Base-by-base conservation (phyloP, 2,329 filamentous ascomycete species). In the Alternaria gansuensis region DNA sequence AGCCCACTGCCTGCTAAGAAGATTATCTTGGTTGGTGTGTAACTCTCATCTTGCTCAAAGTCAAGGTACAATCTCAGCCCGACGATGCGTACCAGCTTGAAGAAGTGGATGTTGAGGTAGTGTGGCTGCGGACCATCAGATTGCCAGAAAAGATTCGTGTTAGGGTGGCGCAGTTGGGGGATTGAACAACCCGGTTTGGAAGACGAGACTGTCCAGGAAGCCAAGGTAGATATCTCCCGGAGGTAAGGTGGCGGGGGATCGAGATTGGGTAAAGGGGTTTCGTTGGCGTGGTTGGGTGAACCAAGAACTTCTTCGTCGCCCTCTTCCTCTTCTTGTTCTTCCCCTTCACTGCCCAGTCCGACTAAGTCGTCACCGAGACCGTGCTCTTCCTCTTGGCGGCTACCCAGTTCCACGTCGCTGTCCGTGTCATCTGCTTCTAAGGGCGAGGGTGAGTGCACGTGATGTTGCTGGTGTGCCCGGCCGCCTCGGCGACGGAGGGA, bases 31-130 rank as follows among this genome's bases (percentile, higher is more conserved):
- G 93, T 98, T 0, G 95, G 95, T 3, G 95, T 99, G 77, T 99
- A 99, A 41, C 91, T 95, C 79, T 99, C 95, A 77, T 99, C 95
- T 53, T 92, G 87, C 62, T 90, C 88, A 77, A 96, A 97, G 79
- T 99, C 93, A 43, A 99, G 88, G 67, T 90, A 93, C 69, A 95
- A 87, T n/a, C 91, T 85, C 51, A 95, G 88, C 28, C 88, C 87
- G 5, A 89, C 87, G 62, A 95, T 92, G 59, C 88, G 88, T 41
- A 93, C 91, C 7, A 91, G 85, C 69, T 93, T 92, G 78, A 92
- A 88, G 77, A 95, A 95, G 78, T 95, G 92, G 39, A 95, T 90
- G 59, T 91, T 94, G 46, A 95, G 83, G 62, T 88, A 86, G 72
- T 95, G 91, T 4, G 91, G 91, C 74, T 95, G 91, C 1, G 91